phyloP scores from a whole-genome alignment of 352 stramenopile genomes.

The Globisporangium yorkense region DNA sequence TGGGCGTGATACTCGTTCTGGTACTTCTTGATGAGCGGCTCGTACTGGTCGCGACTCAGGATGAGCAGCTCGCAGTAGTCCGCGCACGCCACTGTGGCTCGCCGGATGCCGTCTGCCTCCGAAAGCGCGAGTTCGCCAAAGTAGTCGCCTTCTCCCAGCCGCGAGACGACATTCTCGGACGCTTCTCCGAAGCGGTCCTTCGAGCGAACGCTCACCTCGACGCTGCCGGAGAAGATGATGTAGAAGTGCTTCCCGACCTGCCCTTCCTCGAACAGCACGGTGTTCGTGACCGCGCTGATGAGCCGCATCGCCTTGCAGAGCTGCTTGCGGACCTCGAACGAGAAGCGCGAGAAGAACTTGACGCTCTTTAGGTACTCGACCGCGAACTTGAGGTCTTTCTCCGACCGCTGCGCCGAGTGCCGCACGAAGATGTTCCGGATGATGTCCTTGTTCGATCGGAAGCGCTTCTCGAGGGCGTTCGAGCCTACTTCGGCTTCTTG shows the following conservation, averaged over 20 bases:
- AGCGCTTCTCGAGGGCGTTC: slow-evolving; percentile 63
- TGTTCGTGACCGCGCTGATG: slow-evolving; percentile 75
- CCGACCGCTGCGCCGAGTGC: slow-evolving; percentile 51
- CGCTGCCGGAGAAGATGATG: slow-evolving; percentile 72
- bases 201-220: slow-evolving; percentile 59
- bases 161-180: slow-evolving; percentile 59
- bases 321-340: slow-evolving; percentile 82
- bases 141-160: slow-evolving; percentile 63
- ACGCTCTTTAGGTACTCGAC: slow-evolving; percentile 84
- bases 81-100: slow-evolving; percentile 59
- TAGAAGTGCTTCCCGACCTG: slow-evolving; percentile 78
- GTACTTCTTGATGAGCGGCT: slow-evolving; percentile 78
- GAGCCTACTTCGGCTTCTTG: slow-evolving; percentile 35
- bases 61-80: slow-evolving; percentile 78
- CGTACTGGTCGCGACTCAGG: slow-evolving; percentile 72
- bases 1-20: slow-evolving; percentile 79
- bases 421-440: slow-evolving; percentile 83
- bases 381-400: slow-evolving; percentile 82
- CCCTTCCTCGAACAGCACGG: slow-evolving; percentile 73
- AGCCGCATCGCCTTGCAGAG: slow-evolving; percentile 79
- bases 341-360: slow-evolving; percentile 85
- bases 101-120: slow-evolving; percentile 53
- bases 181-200: slow-evolving; percentile 74
- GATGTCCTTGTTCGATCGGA: slow-evolving; percentile 85
- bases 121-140: slow-evolving; percentile 77